Base-by-base conservation (phyloP, 768 basidiomycete genomes). In the Albatrellus ellisii region DNA sequence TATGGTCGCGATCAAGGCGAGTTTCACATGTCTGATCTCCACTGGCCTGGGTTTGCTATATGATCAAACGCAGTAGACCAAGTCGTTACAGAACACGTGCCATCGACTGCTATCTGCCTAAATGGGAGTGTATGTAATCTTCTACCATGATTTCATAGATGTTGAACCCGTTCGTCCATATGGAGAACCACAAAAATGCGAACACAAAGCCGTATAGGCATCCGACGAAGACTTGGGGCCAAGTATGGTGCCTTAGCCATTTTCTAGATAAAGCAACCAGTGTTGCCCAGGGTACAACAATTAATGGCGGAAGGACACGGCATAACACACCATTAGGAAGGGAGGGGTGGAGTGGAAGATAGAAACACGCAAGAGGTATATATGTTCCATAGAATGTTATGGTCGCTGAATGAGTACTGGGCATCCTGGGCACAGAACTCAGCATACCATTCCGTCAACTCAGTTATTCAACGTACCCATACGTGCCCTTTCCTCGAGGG, bases 241-340 rank as follows among this genome's bases (percentile, higher is more conserved):
- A 69, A 8, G 81, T 85, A 57, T 88, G 85, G 48, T 87, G 75
- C 4, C 81, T 80, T 10, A 88, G 68, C 79, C 74, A 76, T 24
- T 84, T 68, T 37, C 85, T 66, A 8, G 85, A 88, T 39, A 70
- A 51, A 4, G 73, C 63, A 32, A 87, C 70, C 12, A 67, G 50
- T 26, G 52, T 46, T 9, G 80, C 68, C 67, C 69, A 79, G 2
- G 79, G 73, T 9, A 76, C 47, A 3, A 69, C 61, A 35, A 80
- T 51, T 3, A 73, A 25, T 2, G 68, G 65, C 1, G 66, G 61
- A 0, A 74, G 8, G 2, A 64, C 44, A n/a, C 77, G 69, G 28
- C 61, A 60, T 17, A 52, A 29, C 7, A 58, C 25, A 15, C 51
- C 46, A n/a, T 54, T 40, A 9, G 71, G 70, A 26, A 85, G 56